Base-by-base conservation (phyloP, 169 alveolate genomes). In the Theileria orientalis region DNA sequence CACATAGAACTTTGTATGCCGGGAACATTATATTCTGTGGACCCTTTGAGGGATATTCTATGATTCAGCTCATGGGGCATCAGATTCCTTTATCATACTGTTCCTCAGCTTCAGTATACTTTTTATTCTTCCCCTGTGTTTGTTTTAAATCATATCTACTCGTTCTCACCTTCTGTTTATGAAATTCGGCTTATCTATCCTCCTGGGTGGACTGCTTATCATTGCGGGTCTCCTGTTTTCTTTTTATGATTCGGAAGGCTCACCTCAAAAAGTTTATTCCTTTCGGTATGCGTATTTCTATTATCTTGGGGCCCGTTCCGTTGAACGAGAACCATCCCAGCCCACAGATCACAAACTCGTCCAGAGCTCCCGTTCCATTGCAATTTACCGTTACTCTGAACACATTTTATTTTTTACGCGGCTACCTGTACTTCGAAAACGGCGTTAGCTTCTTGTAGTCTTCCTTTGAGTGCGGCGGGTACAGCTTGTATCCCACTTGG, bases 311-410 rank as follows among this genome's bases (percentile, higher is more conserved):
- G 14, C 96, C 96, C 0, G 68, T 52, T 5, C 96, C 96, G 35
- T 76, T 71, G 21, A 87, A 44, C 19, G 94, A 74, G 29, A 92
- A 51, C 96, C 96, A 92, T 2, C 96, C 91, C 37, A 92, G 74
- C 11, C 94, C 96, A 1, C 92, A 78, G 16, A 92, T 83, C 27
- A 86, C 92, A 21, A 90, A 51, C 74, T 92, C 96, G 71, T 92
- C 96, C 30, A 88, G 51, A 21, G 90, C 74, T 44, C 61, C 73
- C 27, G 76, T 29, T 33, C 84, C 76, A 41, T 44, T 79, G 59
- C 83, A 79, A 69, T 72, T 72, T 1, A 79, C 59, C n/a, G 69
- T 59, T 16, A 71, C 23, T 46, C 83, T 79, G 72, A 16, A 9
- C 44, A 16, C 61, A 69, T 33, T 46, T 46, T 63, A 72, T 29